Base-by-base conservation (phyloP, 805 yeast species). In the Pichia kluyveri region DNA sequence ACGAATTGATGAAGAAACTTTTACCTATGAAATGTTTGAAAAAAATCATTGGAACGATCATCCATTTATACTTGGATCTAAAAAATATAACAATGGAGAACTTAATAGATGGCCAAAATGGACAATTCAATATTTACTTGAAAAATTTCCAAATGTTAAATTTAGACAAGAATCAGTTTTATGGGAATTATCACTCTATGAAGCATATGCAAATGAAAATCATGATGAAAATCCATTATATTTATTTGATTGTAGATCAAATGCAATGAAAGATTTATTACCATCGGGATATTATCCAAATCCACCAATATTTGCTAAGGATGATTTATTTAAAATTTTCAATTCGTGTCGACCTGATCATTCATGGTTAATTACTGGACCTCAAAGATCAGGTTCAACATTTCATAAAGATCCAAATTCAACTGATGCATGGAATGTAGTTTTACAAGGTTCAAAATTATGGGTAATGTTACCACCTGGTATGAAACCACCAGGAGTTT, bases 321-420 rank as follows among this genome's bases (percentile, higher is more conserved):
- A 52, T n/a, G 95, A 86, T 61, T 71, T 79, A n/a, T 58, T 63
- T 41, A 54, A 54, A 26, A 54, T 56, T 11, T 57, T 59, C 15
- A 52, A 53, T 5, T 63, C 66, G 15, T 81, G 85, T 56, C 70
- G 96, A 44, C 97, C 97, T 1, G 96, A 89, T 63, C 83, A 85
- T 61, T 76, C 91, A n/a, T 89, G 97, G 97, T 68, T 89, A 23
- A 90, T 90, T 42, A 74, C 85, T 8, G 97, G 97, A 0, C 89
- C 95, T 2, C 70, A 68, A 19, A 66, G 95, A 43, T 80, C 88
- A 8, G 97, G 96, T 0, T 86, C 95, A 1, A 84, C 95, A 0
- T 89, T 88, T 63, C 97, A 89, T 63, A 89, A 90, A 57, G 97
- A 89, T 59, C 97, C 97, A 8, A 89, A 89, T 60, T 77, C 79